Percentiles rank a stretch among this genome's conserved stretches.
These are phyloP conservation scores for Plenodomus biglobosus DNA, from an alignment of 2,329 filamentous ascomycete genomes.

Conservation along the genomic window DNA sequence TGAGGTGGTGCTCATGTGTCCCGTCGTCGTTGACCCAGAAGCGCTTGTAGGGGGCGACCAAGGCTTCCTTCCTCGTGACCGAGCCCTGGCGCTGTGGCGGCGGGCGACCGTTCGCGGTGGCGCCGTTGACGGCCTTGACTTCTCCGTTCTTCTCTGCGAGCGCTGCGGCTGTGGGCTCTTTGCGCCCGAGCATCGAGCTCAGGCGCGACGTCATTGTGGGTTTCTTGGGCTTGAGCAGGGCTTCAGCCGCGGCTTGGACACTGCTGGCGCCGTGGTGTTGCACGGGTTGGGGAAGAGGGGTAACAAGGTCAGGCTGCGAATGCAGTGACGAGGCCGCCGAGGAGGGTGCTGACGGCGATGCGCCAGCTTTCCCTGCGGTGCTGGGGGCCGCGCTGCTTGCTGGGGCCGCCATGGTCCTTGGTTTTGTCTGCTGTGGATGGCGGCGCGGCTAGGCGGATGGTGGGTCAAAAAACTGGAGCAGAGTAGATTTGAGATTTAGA, in stretches of 20 bases:
- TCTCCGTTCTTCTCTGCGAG: slow-evolving; percentile 34
- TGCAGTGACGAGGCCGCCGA: slow-evolving; percentile 44
- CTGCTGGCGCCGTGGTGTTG: slow-evolving; percentile 30
- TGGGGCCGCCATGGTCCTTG: slow-evolving; percentile 38
- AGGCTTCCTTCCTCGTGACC: slow-evolving; percentile 31
- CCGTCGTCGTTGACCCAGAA: slow-evolving; percentile 66
- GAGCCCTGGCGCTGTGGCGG: slow-evolving; percentile 36
- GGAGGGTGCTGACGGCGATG: slow-evolving; percentile 37
- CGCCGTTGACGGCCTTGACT: slow-evolving; percentile 31
- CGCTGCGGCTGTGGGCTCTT: slow-evolving; percentile 27
- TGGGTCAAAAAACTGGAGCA: slow-evolving; percentile 15
- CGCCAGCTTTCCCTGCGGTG: slow-evolving; percentile 28
- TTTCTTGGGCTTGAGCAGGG: slow-evolving; percentile 41
- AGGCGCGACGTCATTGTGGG: slow-evolving; percentile 49
- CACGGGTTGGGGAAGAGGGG: slow-evolving; percentile 31
- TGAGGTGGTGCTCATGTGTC: slow-evolving; percentile 83
- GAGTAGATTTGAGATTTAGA: slow-evolving; percentile 20
- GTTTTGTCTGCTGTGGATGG: slow-evolving; percentile 9
- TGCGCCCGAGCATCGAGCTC: slow-evolving; percentile 45
- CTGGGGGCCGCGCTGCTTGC: slow-evolving; percentile 9
- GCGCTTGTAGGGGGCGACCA: slow-evolving; percentile 42
- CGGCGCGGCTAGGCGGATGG: slow-evolving; percentile 17
- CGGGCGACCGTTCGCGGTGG: slow-evolving; percentile 27
- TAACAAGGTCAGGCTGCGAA: slow-evolving; percentile 40
- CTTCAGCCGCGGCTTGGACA: slow-evolving; percentile 37